Conservation (phyloP, 768 basidiomycete genomes). For the Kwoniella pini region DNA sequence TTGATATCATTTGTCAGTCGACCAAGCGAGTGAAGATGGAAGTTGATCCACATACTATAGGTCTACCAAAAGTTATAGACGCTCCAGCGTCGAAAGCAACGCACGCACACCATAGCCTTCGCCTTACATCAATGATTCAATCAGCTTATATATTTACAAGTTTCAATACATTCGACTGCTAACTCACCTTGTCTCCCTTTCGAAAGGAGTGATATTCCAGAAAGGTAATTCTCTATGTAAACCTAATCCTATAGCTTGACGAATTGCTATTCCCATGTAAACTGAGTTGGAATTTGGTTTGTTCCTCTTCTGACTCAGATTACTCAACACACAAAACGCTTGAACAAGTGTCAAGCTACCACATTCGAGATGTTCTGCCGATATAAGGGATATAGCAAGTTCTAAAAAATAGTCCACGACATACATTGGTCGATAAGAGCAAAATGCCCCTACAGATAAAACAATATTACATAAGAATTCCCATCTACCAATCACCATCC, state of each 20-base stretch:
- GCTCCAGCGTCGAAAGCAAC: slow-evolving; percentile 21
- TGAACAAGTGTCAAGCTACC: slow-evolving; percentile 19
- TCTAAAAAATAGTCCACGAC: slow-evolving; percentile 20
- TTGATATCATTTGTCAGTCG: not conserved
- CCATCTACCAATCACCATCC: slow-evolving; percentile 6
- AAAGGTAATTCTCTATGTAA: slow-evolving; percentile 27
- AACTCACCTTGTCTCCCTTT: slow-evolving; percentile 23
- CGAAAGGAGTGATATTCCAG: slow-evolving; percentile 26
- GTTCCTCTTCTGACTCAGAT: slow-evolving; percentile 19
- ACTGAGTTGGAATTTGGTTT: slow-evolving; percentile 18
- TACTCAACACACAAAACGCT: slow-evolving; percentile 17
- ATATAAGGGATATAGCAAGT: slow-evolving; percentile 5
- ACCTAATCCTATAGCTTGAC: slow-evolving; percentile 26
- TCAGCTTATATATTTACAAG: not conserved
- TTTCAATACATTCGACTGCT: not conserved
- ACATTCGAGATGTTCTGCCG: slow-evolving; percentile 14
- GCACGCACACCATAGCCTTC: slow-evolving; percentile 20
- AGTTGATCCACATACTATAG: slow-evolving; percentile 19
- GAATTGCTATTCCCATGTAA: slow-evolving; percentile 22
- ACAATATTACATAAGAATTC: slow-evolving; percentile 17
- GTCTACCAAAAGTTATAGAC: slow-evolving; percentile 21
- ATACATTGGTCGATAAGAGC: slow-evolving; percentile 11
- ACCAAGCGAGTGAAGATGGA: too few species aligned
- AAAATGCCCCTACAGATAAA: slow-evolving; percentile 19
- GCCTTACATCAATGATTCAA: slow-evolving; percentile 11